Evolutionary conservation across 2,329 filamentous ascomycete genomes (phyloP).

Genomic region (Fusarium sterilihyphosum): DNA sequence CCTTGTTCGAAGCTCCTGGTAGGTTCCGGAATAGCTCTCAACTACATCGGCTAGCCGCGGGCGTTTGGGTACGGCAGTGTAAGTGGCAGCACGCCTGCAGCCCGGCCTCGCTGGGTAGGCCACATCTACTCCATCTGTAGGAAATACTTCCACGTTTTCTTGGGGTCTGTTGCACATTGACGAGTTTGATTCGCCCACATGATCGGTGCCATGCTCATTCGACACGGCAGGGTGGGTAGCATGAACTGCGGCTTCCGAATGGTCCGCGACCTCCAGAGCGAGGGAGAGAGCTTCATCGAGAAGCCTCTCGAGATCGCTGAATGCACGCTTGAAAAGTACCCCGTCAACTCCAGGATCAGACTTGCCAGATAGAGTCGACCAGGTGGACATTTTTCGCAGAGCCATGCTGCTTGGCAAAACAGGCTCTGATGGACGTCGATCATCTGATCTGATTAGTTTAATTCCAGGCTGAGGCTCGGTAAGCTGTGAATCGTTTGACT

Average conservation of each 20-base stretch:
- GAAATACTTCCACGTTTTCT: conserved; percentile 12
- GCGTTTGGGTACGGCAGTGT: conserved; percentile 30
- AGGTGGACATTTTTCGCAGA: conserved; percentile 27
- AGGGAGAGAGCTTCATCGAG: conserved; percentile 58
- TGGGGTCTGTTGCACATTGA: not conserved
- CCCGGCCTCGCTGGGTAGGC: conserved; percentile 10
- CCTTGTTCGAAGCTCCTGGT: conserved; percentile 9
- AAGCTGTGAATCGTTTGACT: conserved; percentile 40
- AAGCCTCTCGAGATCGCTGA: conserved; percentile 58
- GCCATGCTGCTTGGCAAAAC: conserved; percentile 23
- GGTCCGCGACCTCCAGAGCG: conserved; percentile 53
- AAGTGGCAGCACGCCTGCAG: conserved; percentile 43
- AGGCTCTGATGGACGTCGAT: conserved; percentile 38
- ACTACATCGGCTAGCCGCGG: conserved; percentile 42
- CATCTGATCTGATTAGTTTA: conserved; percentile 15
- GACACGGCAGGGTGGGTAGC: conserved; percentile 18
- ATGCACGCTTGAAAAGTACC: conserved; percentile 48
- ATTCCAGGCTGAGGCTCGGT: conserved; percentile 42
- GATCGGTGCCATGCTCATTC: conserved; percentile 5
- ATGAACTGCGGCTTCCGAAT: conserved; percentile 36
- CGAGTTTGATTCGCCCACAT: conserved; percentile 2
- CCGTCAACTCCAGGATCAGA: conserved; percentile 42
- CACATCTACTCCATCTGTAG: conserved; percentile 2
- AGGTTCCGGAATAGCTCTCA: conserved; percentile 41
- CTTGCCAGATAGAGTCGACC: conserved; percentile 31